Percentiles rank a stretch among this genome's conserved stretches.
phyloP scores from a whole-genome alignment of 352 stramenopile genomes.

The Phytophthora parvispora region DNA sequence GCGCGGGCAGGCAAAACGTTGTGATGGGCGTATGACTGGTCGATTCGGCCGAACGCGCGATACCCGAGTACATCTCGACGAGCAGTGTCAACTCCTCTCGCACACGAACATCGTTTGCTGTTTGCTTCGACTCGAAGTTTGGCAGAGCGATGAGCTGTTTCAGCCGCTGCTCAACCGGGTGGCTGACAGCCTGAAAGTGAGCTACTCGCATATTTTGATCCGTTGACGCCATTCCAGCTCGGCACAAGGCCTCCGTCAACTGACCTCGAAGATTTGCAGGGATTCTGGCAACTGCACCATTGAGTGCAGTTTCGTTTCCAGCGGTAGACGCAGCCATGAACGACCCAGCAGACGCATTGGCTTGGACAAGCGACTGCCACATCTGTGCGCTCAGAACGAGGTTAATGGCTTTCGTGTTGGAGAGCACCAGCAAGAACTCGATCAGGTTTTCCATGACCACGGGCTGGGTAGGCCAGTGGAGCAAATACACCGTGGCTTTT shows the following conservation, averaged over 20 bases:
- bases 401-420: constrained; percentile 72
- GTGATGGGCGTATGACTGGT: constrained; percentile 72
- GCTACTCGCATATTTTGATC: constrained; percentile 48
- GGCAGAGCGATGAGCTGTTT: constrained; percentile 66
- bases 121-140: constrained; percentile 70
- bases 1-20: constrained; percentile 68
- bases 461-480: constrained; percentile 86
- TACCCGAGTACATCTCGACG: constrained; percentile 81
- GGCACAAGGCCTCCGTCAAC: constrained; percentile 77
- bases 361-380: constrained; percentile 82
- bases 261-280: constrained; percentile 67
- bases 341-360: constrained; percentile 71
- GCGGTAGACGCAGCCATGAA: constrained; percentile 43
- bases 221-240: constrained; percentile 71
- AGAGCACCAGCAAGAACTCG: constrained; percentile 76
- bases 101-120: constrained; percentile 67
- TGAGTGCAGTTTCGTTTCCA: constrained; percentile 40
- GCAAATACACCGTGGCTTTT: constrained; percentile 72
- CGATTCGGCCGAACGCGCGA: constrained; percentile 76
- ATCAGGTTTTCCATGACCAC: constrained; percentile 89
- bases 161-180: constrained; percentile 58
- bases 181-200: constrained; percentile 70
- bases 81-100: constrained; percentile 85
- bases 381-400: constrained; percentile 60
- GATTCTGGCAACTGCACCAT: constrained; percentile 64